A percentile compares a stretch with the other conserved stretches of the same genome.
Evolutionary conservation across 495 filamentous ascomycete genomes (phyloP).

Genomic region (Penicillium paradoxum): DNA sequence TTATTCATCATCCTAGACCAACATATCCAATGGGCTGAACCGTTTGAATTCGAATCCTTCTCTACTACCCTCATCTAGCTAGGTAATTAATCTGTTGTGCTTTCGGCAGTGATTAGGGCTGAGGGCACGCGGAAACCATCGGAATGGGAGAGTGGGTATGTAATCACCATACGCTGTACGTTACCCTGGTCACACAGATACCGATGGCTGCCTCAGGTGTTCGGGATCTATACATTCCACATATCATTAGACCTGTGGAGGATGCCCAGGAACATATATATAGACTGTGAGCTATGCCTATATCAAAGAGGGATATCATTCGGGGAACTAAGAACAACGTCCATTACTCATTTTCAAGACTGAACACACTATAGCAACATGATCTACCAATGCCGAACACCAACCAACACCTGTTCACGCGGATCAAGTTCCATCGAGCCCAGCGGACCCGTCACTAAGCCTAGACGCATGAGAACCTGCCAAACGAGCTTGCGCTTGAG

Average conservation of each 20-base stretch:
- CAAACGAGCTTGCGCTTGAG: slow-evolving; percentile 80
- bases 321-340: neutral
- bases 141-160: slow-evolving; percentile 22
- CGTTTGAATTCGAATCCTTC: no score
- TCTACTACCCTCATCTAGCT: neutral
- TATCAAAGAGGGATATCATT: neutral
- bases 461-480: slow-evolving; percentile 50
- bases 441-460: slow-evolving; percentile 30
- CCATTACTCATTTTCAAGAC: neutral
- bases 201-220: neutral
- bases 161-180: slow-evolving; percentile 20
- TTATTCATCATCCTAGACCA: no score
- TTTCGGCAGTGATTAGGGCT: slow-evolving; percentile 28
- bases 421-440: slow-evolving; percentile 30
- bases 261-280: no score
- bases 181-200: slow-evolving; percentile 5
- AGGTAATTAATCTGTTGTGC: neutral
- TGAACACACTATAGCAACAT: neutral
- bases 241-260: no score
- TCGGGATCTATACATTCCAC: no score
- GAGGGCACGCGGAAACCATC: slow-evolving; percentile 30
- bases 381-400: slow-evolving; percentile 42
- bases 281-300: no score
- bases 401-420: slow-evolving; percentile 38
- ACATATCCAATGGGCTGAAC: no score